Evolutionary conservation across 2,329 filamentous ascomycete species (phyloP).

Genomic region (Pestalotiopsis sp.): DNA sequence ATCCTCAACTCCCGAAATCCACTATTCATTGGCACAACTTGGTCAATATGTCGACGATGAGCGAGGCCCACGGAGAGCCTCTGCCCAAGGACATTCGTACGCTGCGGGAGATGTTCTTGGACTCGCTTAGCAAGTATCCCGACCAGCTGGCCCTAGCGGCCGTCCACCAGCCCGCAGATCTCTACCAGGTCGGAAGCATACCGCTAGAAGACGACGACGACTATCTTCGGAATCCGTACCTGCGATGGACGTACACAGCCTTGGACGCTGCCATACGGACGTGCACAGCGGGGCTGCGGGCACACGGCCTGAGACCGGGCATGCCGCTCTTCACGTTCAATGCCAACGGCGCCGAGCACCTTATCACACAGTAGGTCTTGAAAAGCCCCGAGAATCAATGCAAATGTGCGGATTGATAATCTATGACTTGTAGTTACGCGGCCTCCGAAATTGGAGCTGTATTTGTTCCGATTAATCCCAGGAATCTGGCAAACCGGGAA

Average conservation of each 20-base stretch:
- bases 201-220: slow-evolving; percentile 7
- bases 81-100: neutral
- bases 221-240: slow-evolving; percentile 7
- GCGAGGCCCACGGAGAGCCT: slow-evolving; percentile 3
- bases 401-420: neutral
- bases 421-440: neutral
- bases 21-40: neutral
- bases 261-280: neutral
- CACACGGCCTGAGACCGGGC: slow-evolving; percentile 3
- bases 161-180: slow-evolving; percentile 9
- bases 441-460: neutral
- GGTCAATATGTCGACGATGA: slow-evolving; percentile 2
- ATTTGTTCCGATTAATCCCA: slow-evolving; percentile 9
- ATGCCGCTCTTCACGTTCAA: slow-evolving; percentile 11
- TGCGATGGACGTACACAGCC: slow-evolving; percentile 5
- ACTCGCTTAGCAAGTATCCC: slow-evolving; percentile 2
- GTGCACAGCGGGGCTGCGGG: neutral
- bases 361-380: neutral
- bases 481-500: slow-evolving; percentile 8
- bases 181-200: slow-evolving; percentile 2
- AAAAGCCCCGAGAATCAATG: neutral
- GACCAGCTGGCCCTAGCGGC: slow-evolving; percentile 8
- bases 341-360: slow-evolving; percentile 5
- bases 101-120: slow-evolving; percentile 6
- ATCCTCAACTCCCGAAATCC: neutral